Percentiles rank a stretch among this genome's conserved stretches.
Evolutionary conservation across 1,284 basidiomycete species (phyloP).

Genomic region (Peniophora sp.): DNA sequence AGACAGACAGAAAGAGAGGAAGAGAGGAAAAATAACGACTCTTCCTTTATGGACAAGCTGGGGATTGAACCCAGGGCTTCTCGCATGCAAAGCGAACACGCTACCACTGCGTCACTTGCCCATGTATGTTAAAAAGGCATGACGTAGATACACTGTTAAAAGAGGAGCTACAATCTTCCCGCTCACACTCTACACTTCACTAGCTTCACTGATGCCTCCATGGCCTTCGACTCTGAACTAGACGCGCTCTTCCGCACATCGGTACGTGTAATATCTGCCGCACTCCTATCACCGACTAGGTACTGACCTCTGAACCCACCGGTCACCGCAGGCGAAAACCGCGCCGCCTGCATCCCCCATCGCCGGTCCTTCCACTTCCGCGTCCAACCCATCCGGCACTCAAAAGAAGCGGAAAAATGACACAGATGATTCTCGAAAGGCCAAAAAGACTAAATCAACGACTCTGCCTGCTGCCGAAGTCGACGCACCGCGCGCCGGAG

Average conservation of each 20-base stretch:
- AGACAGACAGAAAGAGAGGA: slow-evolving; percentile 2
- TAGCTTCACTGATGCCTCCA: slow-evolving; percentile 10
- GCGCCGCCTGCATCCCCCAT: not conserved
- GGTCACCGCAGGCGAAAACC: not conserved
- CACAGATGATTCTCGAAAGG: slow-evolving; percentile 5
- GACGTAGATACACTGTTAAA: not conserved
- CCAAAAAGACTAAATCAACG: not conserved
- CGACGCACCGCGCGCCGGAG: slow-evolving; percentile 3
- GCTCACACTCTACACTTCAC: slow-evolving; percentile 9
- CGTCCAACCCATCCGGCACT: not conserved
- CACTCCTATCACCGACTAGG: not conserved
- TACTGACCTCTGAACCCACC: too few species aligned
- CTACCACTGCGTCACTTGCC: slow-evolving; percentile 17
- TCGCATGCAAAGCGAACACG: slow-evolving; percentile 13
- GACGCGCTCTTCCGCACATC: slow-evolving; percentile 25
- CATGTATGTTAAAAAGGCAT: too few species aligned
- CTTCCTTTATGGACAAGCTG: slow-evolving; percentile 8
- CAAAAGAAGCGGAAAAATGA: not conserved
- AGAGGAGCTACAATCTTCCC: slow-evolving; percentile 28
- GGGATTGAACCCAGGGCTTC: slow-evolving; percentile 9
- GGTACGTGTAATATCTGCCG: slow-evolving; percentile 10
- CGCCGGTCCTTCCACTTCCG: not conserved
- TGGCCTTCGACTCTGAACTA: slow-evolving; percentile 23
- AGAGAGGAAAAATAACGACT: slow-evolving; percentile 2
- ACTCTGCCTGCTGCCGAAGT: slow-evolving; percentile 5